Evolutionary conservation across 1,284 basidiomycete species (phyloP).

Genomic region (Trametes hirsuta): DNA sequence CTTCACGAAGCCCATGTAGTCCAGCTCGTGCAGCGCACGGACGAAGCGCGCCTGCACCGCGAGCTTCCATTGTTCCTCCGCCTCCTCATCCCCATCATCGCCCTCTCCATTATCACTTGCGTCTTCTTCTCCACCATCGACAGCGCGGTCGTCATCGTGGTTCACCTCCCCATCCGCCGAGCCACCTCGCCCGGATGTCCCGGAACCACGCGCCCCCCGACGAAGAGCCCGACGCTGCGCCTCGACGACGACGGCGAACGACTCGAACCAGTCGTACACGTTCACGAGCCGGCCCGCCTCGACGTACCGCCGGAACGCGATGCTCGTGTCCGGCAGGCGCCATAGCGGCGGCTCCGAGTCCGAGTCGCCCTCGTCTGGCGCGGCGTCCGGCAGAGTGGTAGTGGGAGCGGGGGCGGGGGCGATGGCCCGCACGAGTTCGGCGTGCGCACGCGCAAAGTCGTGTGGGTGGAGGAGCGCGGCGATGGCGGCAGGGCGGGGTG

Average conservation of each 20-base stretch:
- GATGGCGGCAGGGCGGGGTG: constrained; percentile 59
- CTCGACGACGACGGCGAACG: constrained; percentile 66
- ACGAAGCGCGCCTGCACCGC: constrained; percentile 78
- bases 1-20: constrained; percentile 77
- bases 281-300: constrained; percentile 81
- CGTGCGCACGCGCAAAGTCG: constrained; percentile 43
- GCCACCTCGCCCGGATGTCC: constrained; percentile 3
- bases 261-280: constrained; percentile 80
- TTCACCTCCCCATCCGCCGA: constrained; percentile 13
- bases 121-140: constrained; percentile 23
- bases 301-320: constrained; percentile 74
- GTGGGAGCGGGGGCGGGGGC: background rate
- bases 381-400: background rate
- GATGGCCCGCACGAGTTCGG: constrained; percentile 14
- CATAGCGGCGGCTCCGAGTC: constrained; percentile 39
- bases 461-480: constrained; percentile 63
- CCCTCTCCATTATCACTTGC: constrained; percentile 28
- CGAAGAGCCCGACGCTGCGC: constrained; percentile 44
- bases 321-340: constrained; percentile 68
- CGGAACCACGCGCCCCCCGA: background rate
- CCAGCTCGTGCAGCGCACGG: constrained; percentile 75
- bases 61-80: constrained; percentile 55
- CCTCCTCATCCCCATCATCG: constrained; percentile 39
- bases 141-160: background rate
- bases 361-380: constrained; percentile 21